Evolutionary conservation across 768 basidiomycete genomes (phyloP).

Genomic region (Tubosaeta sp.): DNA sequence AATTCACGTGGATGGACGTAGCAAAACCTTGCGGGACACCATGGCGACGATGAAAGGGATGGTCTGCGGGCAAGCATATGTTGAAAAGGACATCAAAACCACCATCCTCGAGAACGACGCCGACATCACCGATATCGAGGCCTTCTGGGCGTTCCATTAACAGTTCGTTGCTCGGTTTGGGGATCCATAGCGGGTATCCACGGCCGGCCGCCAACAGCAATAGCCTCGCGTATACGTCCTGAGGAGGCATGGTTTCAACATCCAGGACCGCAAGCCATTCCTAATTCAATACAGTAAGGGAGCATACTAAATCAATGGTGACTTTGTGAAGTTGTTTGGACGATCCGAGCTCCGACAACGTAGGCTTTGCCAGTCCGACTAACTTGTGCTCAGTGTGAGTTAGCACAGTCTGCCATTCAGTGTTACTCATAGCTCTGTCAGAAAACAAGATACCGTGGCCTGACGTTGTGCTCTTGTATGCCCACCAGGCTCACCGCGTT

Average conservation of each 20-base stretch:
- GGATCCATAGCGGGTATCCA: constrained; percentile 34
- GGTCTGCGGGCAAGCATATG: constrained; percentile 30
- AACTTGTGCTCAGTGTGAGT: too few species aligned
- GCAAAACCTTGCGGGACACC: constrained; percentile 23
- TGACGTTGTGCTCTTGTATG: too few species aligned
- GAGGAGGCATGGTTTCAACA: background rate
- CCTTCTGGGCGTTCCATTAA: constrained; percentile 21
- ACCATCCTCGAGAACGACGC: constrained; percentile 27
- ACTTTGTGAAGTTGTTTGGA: too few species aligned
- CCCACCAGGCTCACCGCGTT: too few species aligned
- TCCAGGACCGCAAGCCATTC: background rate
- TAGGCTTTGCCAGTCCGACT: too few species aligned
- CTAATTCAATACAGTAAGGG: too few species aligned
- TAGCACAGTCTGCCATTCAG: too few species aligned
- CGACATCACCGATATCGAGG: constrained; percentile 34
- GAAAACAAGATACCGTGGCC: too few species aligned
- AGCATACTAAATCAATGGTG: too few species aligned
- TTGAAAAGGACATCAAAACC: constrained; percentile 36
- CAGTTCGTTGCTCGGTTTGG: constrained; percentile 22
- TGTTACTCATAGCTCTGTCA: too few species aligned
- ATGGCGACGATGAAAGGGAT: constrained; percentile 11
- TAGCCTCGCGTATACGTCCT: constrained; percentile 16
- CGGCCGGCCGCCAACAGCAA: constrained; percentile 6
- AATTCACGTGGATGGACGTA: constrained; percentile 10
- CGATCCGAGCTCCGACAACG: too few species aligned